These are phyloP conservation scores for Stephanodiscus minutulus DNA, from an alignment of 108 stramenopile genomes.

Conservation along the genomic window DNA sequence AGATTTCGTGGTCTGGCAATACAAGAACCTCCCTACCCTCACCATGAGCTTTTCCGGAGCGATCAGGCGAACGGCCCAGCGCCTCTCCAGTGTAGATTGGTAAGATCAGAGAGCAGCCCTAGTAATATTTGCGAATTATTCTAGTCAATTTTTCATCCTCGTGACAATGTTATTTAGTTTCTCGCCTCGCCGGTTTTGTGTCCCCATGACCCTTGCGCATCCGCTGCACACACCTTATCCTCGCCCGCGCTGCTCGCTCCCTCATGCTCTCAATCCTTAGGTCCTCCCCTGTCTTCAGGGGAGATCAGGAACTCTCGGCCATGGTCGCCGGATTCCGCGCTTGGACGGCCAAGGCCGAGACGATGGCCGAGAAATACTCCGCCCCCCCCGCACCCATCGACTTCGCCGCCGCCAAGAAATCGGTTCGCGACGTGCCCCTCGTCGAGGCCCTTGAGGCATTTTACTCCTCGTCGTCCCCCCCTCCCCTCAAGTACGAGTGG, in stretches of 20 bases:
- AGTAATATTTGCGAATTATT: background rate
- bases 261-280: constrained; percentile 27
- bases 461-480: constrained; percentile 63
- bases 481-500: constrained; percentile 75
- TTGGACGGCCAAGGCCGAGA: constrained; percentile 81
- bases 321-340: constrained; percentile 76
- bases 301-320: constrained; percentile 70
- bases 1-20: background rate
- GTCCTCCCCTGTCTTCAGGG: constrained; percentile 80
- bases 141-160: background rate
- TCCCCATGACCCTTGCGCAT: background rate
- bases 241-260: background rate
- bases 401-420: constrained; percentile 70
- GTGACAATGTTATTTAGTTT: background rate
- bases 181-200: background rate
- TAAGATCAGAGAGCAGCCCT: constrained; percentile 10
- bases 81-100: constrained; percentile 50
- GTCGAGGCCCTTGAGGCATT: constrained; percentile 74
- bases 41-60: constrained; percentile 47
- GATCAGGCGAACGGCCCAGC: constrained; percentile 45
- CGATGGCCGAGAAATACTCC: constrained; percentile 83
- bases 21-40: background rate
- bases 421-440: constrained; percentile 74
- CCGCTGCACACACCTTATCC: background rate
- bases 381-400: constrained; percentile 78